Evolutionary conservation across 805 yeast species (phyloP).

Genomic region (Saccharomycopsis javanensis): DNA sequence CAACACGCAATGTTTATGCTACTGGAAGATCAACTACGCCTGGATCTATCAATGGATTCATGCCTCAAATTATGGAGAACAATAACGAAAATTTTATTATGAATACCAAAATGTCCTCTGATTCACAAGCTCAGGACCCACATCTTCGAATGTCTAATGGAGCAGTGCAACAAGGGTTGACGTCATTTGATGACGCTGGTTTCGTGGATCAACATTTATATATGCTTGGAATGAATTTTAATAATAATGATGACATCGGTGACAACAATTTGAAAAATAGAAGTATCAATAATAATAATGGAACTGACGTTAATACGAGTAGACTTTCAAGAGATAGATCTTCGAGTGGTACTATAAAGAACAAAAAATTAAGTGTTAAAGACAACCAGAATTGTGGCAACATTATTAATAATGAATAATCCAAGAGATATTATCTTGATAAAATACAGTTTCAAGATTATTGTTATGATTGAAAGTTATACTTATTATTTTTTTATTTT

Average conservation of each 20-base stretch:
- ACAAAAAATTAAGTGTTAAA: background rate
- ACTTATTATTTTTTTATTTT: background rate
- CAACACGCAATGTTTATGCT: background rate
- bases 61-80: background rate
- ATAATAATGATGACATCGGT: background rate
- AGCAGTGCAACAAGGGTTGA: background rate
- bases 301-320: background rate
- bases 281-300: background rate
- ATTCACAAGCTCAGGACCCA: background rate
- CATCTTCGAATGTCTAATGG: background rate
- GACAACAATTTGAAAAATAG: background rate
- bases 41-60: background rate
- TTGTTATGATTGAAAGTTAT: too few species aligned
- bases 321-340: background rate
- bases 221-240: slow-evolving; percentile 1
- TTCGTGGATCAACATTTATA: background rate
- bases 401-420: background rate
- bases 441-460: too few species aligned
- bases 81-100: background rate
- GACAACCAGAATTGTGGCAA: background rate
- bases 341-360: background rate
- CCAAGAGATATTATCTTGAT: too few species aligned
- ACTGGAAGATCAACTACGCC: background rate
- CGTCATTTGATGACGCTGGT: background rate
- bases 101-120: background rate